These are phyloP conservation scores for Aspergillus sp. DNA, from an alignment of 2,329 filamentous ascomycete genomes.

Conservation along the genomic window DNA sequence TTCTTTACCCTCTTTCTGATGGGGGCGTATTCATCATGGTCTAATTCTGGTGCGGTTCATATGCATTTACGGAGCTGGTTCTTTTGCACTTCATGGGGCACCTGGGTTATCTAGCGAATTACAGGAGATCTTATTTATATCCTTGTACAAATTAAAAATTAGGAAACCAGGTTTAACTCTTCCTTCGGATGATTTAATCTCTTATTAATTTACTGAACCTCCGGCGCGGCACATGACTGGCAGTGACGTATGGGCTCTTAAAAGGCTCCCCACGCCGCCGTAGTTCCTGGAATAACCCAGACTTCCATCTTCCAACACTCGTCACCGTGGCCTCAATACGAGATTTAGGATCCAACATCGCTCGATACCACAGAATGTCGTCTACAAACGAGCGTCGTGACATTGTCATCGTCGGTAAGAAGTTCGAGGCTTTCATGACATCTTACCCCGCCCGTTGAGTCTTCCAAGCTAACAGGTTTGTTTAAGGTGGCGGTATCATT, in stretches of 20 bases:
- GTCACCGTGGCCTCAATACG: constrained; percentile 25
- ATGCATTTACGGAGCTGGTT: constrained; percentile 1
- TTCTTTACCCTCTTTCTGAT: constrained; percentile 8
- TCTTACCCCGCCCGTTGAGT: constrained; percentile 23
- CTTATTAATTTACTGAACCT: neutral
- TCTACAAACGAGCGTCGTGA: constrained; percentile 31
- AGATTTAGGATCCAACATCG: constrained; percentile 14
- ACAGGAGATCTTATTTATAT: neutral
- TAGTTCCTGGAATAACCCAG: neutral
- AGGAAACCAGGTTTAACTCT: neutral
- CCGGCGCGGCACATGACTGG: constrained; percentile 27
- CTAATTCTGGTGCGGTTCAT: neutral
- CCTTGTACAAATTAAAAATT: neutral
- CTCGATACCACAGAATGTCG: constrained; percentile 30
- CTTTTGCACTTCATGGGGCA: neutral
- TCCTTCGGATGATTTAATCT: neutral
- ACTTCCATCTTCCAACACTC: neutral
- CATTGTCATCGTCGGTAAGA: constrained; percentile 42
- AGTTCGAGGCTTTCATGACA: constrained; percentile 6
- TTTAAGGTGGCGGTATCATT: constrained; percentile 82
- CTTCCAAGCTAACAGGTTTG: constrained; percentile 14
- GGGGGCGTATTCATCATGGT: neutral
- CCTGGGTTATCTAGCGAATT: constrained; percentile 4
- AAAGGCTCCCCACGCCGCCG: neutral
- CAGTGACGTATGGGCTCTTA: constrained; percentile 29